Evolutionary conservation across 495 filamentous ascomycete genomes (phyloP).

Genomic region (Amniculicola lignicola): DNA sequence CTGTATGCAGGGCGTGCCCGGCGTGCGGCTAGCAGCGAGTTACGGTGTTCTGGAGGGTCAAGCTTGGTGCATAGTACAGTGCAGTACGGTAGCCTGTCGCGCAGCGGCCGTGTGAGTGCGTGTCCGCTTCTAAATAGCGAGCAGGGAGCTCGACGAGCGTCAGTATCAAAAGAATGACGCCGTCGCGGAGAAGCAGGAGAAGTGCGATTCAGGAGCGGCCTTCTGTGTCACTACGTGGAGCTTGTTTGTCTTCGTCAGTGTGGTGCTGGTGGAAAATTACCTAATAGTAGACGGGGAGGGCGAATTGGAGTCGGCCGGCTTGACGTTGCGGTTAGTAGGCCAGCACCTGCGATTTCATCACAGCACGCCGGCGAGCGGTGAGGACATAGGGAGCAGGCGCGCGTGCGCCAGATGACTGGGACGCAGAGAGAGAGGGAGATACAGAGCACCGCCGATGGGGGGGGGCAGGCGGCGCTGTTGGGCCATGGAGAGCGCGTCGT

Average conservation of each 20-base stretch:
- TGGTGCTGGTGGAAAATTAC: constrained; percentile 21
- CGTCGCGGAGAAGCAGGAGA: constrained; percentile 30
- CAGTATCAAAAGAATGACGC: constrained; percentile 3
- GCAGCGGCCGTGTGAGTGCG: constrained; percentile 3
- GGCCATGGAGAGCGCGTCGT: constrained; percentile 1
- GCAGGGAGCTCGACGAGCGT: not conserved
- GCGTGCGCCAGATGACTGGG: no score
- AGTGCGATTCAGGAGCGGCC: constrained; percentile 8
- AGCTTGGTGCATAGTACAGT: constrained; percentile 8
- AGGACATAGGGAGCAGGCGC: not conserved
- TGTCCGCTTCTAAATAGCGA: constrained; percentile 10
- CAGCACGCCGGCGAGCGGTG: constrained; percentile 5
- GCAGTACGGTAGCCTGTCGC: not conserved
- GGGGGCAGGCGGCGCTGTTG: constrained; percentile 6
- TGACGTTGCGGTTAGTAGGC: constrained; percentile 24
- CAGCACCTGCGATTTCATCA: not conserved
- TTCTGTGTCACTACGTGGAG: constrained; percentile 18
- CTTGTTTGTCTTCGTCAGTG: constrained; percentile 8
- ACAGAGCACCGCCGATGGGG: not conserved
- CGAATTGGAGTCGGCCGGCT: constrained; percentile 21
- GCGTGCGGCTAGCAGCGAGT: no score
- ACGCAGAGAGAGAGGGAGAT: no score
- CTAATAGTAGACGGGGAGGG: constrained; percentile 18
- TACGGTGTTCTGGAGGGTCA: no score
- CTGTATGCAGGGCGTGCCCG: constrained; percentile 27